phyloP scores from a whole-genome alignment of 768 basidiomycete species.

The Xerocomellus intermedius region DNA sequence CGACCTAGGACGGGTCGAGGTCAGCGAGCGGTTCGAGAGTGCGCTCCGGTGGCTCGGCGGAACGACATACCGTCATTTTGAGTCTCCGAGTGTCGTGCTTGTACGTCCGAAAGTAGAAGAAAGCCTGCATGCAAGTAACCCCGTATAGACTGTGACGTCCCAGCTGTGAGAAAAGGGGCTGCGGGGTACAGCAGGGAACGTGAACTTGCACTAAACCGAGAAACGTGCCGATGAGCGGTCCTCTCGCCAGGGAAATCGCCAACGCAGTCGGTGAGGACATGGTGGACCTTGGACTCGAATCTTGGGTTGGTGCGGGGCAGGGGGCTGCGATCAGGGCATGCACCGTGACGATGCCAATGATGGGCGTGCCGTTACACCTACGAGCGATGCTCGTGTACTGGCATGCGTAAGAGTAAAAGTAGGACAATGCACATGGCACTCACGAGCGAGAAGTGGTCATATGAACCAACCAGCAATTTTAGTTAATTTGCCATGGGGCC shows the following conservation, averaged over 20 bases:
- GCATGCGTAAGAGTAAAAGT: neutral
- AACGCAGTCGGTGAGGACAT: conserved; percentile 7
- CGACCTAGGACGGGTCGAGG: conserved; percentile 14
- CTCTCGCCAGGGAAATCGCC: conserved; percentile 20
- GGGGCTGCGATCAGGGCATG: neutral
- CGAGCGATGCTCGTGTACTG: neutral
- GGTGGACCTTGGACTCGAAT: neutral
- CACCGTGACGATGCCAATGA: neutral
- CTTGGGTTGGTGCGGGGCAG: neutral
- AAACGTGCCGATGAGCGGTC: conserved; percentile 29
- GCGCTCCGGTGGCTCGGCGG: neutral
- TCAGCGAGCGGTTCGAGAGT: neutral
- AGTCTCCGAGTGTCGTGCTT: conserved; percentile 15
- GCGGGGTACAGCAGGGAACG: neutral
- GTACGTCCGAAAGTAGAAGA: conserved; percentile 30
- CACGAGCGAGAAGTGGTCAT: neutral
- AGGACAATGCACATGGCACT: neutral
- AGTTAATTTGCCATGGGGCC: neutral
- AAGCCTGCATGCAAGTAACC: conserved; percentile 26
- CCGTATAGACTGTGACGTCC: conserved; percentile 24
- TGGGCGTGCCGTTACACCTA: neutral
- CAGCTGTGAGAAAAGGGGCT: conserved; percentile 1
- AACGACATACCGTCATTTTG: conserved; percentile 21
- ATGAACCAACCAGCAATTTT: neutral
- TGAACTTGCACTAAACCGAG: conserved; percentile 21